Base-by-base conservation (phyloP, 1,139 yeast genomes). In the Taiozyma sp. region DNA sequence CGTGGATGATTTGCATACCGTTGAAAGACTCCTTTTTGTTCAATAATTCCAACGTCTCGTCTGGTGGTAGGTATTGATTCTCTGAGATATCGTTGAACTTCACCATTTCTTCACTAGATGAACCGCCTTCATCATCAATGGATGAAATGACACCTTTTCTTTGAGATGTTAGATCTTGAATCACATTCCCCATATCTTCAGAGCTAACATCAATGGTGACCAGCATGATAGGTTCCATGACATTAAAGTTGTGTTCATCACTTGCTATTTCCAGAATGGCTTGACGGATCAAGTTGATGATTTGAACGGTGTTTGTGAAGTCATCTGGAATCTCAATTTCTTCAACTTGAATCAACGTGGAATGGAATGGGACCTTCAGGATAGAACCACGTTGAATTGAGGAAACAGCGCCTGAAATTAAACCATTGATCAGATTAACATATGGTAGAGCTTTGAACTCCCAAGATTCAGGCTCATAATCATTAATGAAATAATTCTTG, bases 181-280 rank as follows among this genome's bases (percentile, higher is more conserved):
- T 80, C 0, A 93, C 96, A 44, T 76, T 78, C 22, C 99, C 99
- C 59, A 93, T 70, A 53, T 85, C 87, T 54, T 80, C 86, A 24
- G 90, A 86, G 49, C 77, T 76, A 1, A 85, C 86, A 48, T 77
- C 79, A 1, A 93, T 83, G n/a, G 74, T 74, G 7, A 90, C 84
- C 43, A 79, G 75, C 98, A 93, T 92, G 28, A 87, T 75, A 0
- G 99, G 99, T 67, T 93, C 98, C 65, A 92, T 73, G 1, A 91
- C 67, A 1, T 82, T 75, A 62, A 79, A 81, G 3, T 63, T 1
- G 55, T 56, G 2, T 60, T 66, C 36, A 34, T 55, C 57, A 9
- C 64, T 59, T 8, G 76, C 48, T 0, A 79, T 75, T 32, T 75
- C 73, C 10, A 69, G 59, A 6, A 79, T 68, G 0, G 79, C 73